Evolutionary conservation across 1,284 basidiomycete species (phyloP), one percentile per base, ranked within the genome.

Genomic region (Coniophora puteana): DNA sequence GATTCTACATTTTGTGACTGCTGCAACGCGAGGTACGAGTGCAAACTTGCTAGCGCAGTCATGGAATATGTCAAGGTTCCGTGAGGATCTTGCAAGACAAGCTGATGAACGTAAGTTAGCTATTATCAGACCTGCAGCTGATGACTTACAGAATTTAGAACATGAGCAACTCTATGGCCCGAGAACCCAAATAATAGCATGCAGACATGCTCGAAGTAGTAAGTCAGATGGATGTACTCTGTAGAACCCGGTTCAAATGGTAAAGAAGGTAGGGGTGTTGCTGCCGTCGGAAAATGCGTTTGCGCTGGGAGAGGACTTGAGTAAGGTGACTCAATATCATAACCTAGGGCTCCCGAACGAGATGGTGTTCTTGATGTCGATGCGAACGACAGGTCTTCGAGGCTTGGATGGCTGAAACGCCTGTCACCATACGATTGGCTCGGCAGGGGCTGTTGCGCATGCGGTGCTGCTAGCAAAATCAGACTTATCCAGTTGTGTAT

Each of bases 31-130:
- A n/a, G 57, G 75, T 69, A 34, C 75, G 74, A 42, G 73, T 89
- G 84, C 32, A 87, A 68, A 52, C 75, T 78, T 26, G 84, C 77
- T 41, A 89, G 68, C n/a, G 87, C 85, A 58, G 79, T 84, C 28
- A 88, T 71, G 10, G 84, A 79, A 54, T 79, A 74, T 3, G 82
- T 75, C 40, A 89, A 71, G 3, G 82, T 70, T 37, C 86, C 83
- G 40, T 72, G 72, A 8, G 83, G 82, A 31, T 86, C 76, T 53
- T 77, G 69, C 36, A 76, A 61, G 40, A 86, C 73, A 43, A 77
- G 65, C 84, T 88, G 57, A 12, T 29, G 28, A 32, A 23, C 28
- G n/a, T 30, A 21, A 32, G 35, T 8, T 7, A 39, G 5, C 4
- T 13, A 12, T 11, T 23, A n/a, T 30, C 5, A 28, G 8, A 10